These are phyloP conservation scores for Gaultheria prostrata DNA, from an alignment of 148 eudicot species.

Conservation along the genomic window DNA sequence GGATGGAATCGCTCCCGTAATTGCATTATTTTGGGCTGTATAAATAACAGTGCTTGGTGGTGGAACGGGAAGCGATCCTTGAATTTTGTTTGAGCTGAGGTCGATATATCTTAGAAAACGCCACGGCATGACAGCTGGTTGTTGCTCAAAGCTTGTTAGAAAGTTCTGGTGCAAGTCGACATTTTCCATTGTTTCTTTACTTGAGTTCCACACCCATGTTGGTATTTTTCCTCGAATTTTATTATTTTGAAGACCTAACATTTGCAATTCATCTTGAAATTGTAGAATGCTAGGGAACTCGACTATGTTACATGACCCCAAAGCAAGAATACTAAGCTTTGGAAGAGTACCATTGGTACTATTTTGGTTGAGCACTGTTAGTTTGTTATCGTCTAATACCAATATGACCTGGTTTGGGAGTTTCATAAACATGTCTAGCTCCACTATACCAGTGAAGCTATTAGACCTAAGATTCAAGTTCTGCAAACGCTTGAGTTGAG, in stretches of 20 bases:
- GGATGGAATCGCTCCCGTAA: not conserved
- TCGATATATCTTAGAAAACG: not conserved
- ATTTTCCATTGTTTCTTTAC: not conserved
- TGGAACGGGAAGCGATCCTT: slow-evolving; percentile 28
- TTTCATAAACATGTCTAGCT: too few species aligned
- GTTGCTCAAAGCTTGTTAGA: slow-evolving; percentile 18
- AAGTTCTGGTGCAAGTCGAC: slow-evolving; percentile 5
- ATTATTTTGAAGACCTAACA: not conserved
- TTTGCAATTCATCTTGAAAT: not conserved
- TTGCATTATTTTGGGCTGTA: not conserved
- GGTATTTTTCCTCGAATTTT: slow-evolving; percentile 18
- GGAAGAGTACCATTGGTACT: slow-evolving; percentile 1
- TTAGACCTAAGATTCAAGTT: too few species aligned
- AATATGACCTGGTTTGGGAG: too few species aligned
- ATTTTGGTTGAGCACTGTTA: too few species aligned
- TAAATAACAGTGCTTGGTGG: slow-evolving; percentile 15
- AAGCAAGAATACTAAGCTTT: not conserved
- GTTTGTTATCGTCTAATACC: too few species aligned
- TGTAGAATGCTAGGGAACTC: slow-evolving; percentile 20
- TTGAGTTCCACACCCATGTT: slow-evolving; percentile 21
- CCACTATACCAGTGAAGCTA: too few species aligned
- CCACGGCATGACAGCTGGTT: slow-evolving; percentile 16
- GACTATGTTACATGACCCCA: slow-evolving; percentile 23
- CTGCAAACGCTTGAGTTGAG: not conserved
- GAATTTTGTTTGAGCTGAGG: slow-evolving; percentile 10